These are phyloP conservation scores for Exophiala sp. DNA, from an alignment of 2,329 filamentous ascomycete genomes.

Conservation along the genomic window DNA sequence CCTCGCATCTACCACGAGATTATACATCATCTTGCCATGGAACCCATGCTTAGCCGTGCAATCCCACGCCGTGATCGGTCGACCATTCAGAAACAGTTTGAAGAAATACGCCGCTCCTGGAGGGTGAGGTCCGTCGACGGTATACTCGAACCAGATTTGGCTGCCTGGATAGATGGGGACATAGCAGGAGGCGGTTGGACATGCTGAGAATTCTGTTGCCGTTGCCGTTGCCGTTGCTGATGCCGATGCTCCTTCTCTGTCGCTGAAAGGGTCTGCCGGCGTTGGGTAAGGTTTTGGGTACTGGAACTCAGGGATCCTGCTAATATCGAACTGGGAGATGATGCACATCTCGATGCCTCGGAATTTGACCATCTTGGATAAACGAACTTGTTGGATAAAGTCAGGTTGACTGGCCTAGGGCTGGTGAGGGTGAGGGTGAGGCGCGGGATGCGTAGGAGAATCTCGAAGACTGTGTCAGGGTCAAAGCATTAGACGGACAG, in stretches of 20 bases:
- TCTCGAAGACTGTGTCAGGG: no score
- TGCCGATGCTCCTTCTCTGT: background rate
- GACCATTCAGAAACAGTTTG: slow-evolving; percentile 25
- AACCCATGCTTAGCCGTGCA: slow-evolving; percentile 26
- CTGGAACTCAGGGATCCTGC: slow-evolving; percentile 25
- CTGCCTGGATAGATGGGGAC: slow-evolving; percentile 26
- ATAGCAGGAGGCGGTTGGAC: slow-evolving; percentile 19
- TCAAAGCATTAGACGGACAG: no score
- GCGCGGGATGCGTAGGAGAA: no score
- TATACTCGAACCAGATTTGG: slow-evolving; percentile 30
- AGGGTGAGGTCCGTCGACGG: slow-evolving; percentile 28
- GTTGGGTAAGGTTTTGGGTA: background rate
- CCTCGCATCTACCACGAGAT: slow-evolving; percentile 14
- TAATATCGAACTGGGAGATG: slow-evolving; percentile 27
- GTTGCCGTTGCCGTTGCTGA: background rate
- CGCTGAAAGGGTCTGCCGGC: slow-evolving; percentile 5
- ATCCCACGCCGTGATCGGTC: slow-evolving; percentile 23
- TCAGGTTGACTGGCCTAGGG: no score
- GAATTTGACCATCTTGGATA: slow-evolving; percentile 24
- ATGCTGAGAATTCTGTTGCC: no score
- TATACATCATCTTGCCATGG: slow-evolving; percentile 28
- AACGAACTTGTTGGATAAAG: no score
- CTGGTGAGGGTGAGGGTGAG: no score
- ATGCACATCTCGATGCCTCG: slow-evolving; percentile 26
- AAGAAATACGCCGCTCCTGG: slow-evolving; percentile 25